phyloP scores from a whole-genome alignment of 495 filamentous ascomycete species.

The Endocarpon pusillum region DNA sequence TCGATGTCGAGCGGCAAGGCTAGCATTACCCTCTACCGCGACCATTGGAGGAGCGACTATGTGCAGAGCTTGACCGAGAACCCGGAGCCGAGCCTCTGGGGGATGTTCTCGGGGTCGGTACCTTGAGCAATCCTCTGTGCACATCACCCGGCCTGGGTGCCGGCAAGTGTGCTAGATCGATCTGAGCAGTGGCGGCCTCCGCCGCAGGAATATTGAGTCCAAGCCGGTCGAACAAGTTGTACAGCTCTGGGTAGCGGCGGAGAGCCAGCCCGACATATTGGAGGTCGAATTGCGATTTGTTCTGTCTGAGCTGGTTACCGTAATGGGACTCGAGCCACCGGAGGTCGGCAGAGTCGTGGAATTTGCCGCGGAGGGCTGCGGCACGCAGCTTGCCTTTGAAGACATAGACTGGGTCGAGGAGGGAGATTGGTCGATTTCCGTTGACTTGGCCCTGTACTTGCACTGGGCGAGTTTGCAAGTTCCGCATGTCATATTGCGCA shows the following conservation, averaged over 20 bases:
- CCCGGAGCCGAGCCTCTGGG: no score
- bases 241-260: constrained; percentile 6
- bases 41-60: no score
- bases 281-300: constrained; percentile 3
- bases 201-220: constrained; percentile 4
- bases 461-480: constrained; percentile 5
- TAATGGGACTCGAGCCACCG: constrained; percentile 6
- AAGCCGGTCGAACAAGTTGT: constrained; percentile 4
- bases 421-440: constrained; percentile 7
- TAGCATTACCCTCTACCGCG: no score
- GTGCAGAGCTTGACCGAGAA: no score
- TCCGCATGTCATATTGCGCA: constrained; percentile 6
- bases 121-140: constrained; percentile 5
- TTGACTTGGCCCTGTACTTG: constrained; percentile 7
- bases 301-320: constrained; percentile 2
- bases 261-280: constrained; percentile 8
- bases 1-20: no score
- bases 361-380: constrained; percentile 10
- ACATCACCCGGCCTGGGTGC: constrained; percentile 5
- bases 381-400: constrained; percentile 17
- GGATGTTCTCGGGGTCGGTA: no score
- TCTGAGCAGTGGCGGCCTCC: constrained; percentile 2
- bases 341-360: constrained; percentile 12
- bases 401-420: constrained; percentile 12
- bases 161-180: constrained; percentile 5